Percentiles rank a stretch among this genome's conserved stretches.
These are phyloP conservation scores for Lotus japonicus DNA, from an alignment of 306 rosid genomes.

Conservation along the genomic window DNA sequence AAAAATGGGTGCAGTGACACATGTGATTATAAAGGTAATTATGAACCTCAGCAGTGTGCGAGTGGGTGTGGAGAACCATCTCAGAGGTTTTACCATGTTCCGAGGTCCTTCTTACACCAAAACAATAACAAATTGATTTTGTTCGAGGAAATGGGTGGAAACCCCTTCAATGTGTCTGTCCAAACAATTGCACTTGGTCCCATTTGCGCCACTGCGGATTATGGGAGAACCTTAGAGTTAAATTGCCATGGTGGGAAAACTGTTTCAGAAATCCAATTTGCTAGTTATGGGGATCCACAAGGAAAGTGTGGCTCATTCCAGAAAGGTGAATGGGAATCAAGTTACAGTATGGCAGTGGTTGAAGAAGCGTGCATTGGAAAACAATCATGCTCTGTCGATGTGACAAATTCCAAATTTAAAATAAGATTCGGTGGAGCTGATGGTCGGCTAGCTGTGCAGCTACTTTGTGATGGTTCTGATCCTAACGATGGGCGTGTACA, in stretches of 20 bases:
- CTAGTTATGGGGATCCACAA: neutral
- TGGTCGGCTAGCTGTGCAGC: neutral
- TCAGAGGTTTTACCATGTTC: neutral
- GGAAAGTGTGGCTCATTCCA: neutral
- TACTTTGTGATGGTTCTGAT: neutral
- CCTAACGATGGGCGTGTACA: neutral
- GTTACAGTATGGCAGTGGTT: neutral
- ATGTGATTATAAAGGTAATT: neutral
- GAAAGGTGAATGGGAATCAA: neutral
- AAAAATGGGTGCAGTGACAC: neutral
- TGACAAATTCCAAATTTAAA: neutral
- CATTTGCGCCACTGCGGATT: neutral
- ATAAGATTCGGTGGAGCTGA: neutral
- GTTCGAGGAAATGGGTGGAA: neutral
- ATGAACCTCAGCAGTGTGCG: neutral
- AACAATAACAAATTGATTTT: neutral
- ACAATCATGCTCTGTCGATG: neutral
- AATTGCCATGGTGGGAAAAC: neutral
- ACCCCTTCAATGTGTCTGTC: neutral
- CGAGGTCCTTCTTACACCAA: neutral
- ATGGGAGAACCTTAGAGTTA: neutral
- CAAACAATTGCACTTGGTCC: neutral
- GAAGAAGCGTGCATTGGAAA: neutral
- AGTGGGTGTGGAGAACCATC: neutral
- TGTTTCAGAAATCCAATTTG: neutral